Conservation (phyloP, 1,284 basidiomycete genomes). For the Cryptococcus sp. region DNA sequence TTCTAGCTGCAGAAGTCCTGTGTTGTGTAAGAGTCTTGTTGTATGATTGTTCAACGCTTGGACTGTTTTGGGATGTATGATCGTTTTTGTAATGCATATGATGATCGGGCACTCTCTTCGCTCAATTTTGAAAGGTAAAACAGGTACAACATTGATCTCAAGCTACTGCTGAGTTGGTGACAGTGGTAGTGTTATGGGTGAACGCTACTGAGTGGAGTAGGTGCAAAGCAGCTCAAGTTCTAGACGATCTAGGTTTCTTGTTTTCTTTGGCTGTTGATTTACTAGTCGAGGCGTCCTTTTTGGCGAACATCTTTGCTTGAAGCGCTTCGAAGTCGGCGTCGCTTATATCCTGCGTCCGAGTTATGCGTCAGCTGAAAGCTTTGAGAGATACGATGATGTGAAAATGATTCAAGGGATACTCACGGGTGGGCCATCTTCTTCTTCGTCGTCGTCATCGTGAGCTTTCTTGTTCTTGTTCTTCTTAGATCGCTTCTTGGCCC, state of each 20-base stretch:
- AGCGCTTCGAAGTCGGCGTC: constrained; percentile 49
- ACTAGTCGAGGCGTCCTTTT: constrained; percentile 13
- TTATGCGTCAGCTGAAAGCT: background rate
- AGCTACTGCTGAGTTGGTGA: too few relatives aligned
- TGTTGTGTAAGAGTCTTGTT: background rate
- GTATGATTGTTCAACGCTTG: background rate
- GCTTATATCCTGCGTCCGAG: constrained; percentile 30
- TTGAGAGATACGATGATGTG: background rate
- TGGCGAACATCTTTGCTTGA: constrained; percentile 46
- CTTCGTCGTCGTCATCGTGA: constrained; percentile 14
- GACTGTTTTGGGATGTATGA: too few relatives aligned
- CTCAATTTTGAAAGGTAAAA: too few relatives aligned
- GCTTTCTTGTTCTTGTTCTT: constrained; percentile 23
- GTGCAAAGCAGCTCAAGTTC: background rate
- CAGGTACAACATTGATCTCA: too few relatives aligned
- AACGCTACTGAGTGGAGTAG: too few relatives aligned
- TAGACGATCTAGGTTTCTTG: constrained; percentile 6
- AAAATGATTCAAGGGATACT: constrained; percentile 9
- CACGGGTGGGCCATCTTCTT: constrained; percentile 26
- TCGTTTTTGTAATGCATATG: too few relatives aligned
- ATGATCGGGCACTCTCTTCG: too few relatives aligned
- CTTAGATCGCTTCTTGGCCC: constrained; percentile 37
- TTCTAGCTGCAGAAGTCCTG: constrained; percentile 4
- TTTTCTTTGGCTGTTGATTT: background rate
- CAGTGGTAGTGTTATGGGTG: too few relatives aligned